phyloP scores from a whole-genome alignment of 1,284 basidiomycete species.

The Naganishia albida region DNA sequence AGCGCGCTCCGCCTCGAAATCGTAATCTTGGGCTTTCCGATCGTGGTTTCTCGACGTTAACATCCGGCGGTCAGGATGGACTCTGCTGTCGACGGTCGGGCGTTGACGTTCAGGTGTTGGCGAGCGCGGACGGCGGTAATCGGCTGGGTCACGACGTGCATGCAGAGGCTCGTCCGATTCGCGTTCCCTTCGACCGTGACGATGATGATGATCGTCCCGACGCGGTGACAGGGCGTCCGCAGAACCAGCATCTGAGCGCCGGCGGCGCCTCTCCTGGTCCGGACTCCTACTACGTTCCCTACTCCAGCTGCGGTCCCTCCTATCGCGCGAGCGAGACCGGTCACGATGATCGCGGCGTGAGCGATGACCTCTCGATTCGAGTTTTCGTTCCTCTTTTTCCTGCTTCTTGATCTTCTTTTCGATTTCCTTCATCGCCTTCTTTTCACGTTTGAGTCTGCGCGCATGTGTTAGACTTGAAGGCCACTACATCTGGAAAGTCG shows the following conservation, averaged over 20 bases:
- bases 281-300: slow-evolving; percentile 30
- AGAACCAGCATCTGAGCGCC: neutral
- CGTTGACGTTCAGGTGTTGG: neutral
- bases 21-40: slow-evolving; percentile 30
- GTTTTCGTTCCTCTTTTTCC: slow-evolving; percentile 40
- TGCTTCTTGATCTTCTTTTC: slow-evolving; percentile 48
- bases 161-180: neutral
- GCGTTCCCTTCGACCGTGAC: no score
- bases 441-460: slow-evolving; percentile 47
- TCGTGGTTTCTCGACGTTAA: slow-evolving; percentile 33
- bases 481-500: neutral
- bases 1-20: slow-evolving; percentile 28
- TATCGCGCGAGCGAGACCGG: slow-evolving; percentile 22
- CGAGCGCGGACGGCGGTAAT: neutral
- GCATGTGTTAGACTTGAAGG: no score
- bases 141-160: neutral
- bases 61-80: slow-evolving; percentile 17
- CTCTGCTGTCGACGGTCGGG: neutral
- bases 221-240: neutral
- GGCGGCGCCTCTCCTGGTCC: slow-evolving; percentile 27
- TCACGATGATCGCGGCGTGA: slow-evolving; percentile 15
- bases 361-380: slow-evolving; percentile 29
- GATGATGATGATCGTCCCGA: neutral
- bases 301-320: neutral
- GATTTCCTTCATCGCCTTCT: slow-evolving; percentile 44